These are phyloP conservation scores for Rhipidocladum racemiflorum DNA, from an alignment of 176 grass and related monocot species.

Conservation along the genomic window DNA sequence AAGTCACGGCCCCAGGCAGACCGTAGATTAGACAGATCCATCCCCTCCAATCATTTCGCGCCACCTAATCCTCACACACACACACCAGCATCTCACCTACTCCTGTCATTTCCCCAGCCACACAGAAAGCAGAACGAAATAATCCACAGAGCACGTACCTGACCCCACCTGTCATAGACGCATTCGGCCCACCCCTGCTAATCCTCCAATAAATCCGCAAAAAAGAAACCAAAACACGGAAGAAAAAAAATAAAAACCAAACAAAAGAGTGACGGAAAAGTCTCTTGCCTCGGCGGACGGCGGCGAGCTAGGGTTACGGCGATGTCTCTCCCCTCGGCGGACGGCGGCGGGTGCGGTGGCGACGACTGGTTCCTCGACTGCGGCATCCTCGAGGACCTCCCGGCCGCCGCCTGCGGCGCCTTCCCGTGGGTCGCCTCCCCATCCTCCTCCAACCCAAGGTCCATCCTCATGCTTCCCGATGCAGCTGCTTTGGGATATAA, in stretches of 20 bases:
- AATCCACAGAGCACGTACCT: neutral
- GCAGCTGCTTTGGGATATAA: neutral
- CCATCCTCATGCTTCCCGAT: neutral
- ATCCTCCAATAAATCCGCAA: neutral
- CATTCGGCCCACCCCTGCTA: neutral
- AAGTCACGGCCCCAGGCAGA: too few species aligned
- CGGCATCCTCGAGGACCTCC: constrained; percentile 56
- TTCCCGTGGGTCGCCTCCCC: constrained; percentile 50
- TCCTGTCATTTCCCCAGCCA: neutral
- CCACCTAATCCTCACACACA: neutral
- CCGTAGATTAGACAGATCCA: too few species aligned
- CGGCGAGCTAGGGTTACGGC: constrained; percentile 19
- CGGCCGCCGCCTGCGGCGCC: constrained; percentile 36
- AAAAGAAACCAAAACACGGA: constrained; percentile 5
- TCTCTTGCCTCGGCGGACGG: constrained; percentile 19
- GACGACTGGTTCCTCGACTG: constrained; percentile 60
- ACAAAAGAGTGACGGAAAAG: neutral
- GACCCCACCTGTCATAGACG: neutral
- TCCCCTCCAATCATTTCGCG: neutral
- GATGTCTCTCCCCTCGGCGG: constrained; percentile 44
- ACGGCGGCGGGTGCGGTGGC: constrained; percentile 7
- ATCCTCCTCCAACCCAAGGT: constrained; percentile 53
- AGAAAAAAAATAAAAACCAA: neutral
- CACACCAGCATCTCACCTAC: neutral
- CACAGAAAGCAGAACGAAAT: neutral